These are phyloP conservation scores for Kondoa subrosea DNA, from an alignment of 768 basidiomycete genomes.

Conservation along the genomic window DNA sequence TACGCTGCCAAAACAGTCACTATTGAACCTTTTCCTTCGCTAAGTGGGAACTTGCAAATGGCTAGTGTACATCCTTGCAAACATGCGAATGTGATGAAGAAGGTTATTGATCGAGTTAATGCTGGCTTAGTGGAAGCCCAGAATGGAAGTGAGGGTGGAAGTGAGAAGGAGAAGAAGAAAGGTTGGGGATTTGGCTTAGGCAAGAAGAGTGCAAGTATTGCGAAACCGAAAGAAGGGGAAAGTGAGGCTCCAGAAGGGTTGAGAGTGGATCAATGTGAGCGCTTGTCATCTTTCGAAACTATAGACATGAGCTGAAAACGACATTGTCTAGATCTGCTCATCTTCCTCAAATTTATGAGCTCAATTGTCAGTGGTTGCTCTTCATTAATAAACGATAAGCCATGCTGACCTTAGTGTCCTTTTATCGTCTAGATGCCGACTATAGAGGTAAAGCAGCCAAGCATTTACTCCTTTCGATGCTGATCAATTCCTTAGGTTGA, in stretches of 20 bases:
- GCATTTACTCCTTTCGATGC: background rate
- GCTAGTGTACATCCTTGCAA: constrained; percentile 98
- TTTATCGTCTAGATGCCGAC: constrained; percentile 17
- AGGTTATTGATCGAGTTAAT: constrained; percentile 98
- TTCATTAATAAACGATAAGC: background rate
- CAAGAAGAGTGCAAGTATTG: constrained; percentile 54
- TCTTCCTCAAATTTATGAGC: constrained; percentile 90
- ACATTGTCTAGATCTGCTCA: constrained; percentile 9
- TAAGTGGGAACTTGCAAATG: constrained; percentile 47
- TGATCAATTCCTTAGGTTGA: background rate
- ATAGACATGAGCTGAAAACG: too few relatives aligned
- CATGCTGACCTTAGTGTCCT: background rate
- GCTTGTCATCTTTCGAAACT: constrained; percentile 3
- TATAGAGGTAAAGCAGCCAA: constrained; percentile 16
- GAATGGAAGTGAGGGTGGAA: constrained; percentile 35
- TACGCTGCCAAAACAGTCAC: constrained; percentile 98
- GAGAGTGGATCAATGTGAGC: constrained; percentile 74
- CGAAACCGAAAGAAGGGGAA: constrained; percentile 39
- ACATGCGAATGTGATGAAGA: constrained; percentile 98
- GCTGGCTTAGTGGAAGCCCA: constrained; percentile 66
- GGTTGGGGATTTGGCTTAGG: constrained; percentile 55
- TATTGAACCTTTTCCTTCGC: constrained; percentile 95
- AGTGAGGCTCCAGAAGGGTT: constrained; percentile 70
- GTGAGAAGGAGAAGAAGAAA: constrained; percentile 37
- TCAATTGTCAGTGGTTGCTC: constrained; percentile 18